These are phyloP conservation scores for Geranomyces michiganensis DNA, from an alignment of 192 early-diverging fungal genomes.

Conservation along the genomic window DNA sequence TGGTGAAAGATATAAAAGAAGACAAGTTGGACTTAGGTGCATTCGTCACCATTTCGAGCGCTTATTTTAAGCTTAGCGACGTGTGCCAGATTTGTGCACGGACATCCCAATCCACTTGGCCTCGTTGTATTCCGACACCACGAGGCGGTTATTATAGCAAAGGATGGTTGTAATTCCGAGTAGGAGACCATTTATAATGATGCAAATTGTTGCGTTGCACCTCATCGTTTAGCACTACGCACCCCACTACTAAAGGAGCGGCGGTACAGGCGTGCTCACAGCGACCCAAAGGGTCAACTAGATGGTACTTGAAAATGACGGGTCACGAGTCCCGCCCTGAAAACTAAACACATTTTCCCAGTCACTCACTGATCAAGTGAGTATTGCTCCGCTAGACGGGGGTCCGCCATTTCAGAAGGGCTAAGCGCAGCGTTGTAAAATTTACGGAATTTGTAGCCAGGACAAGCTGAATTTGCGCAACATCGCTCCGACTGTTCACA, in stretches of 20 bases:
- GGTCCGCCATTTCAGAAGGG: no score
- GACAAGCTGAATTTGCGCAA: no score
- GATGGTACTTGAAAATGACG: not conserved
- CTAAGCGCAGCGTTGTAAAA: no score
- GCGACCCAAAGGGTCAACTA: constrained; percentile 4
- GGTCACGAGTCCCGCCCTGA: no score
- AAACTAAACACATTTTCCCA: no score
- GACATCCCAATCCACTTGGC: constrained; percentile 26
- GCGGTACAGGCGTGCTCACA: constrained; percentile 1
- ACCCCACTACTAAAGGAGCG: not conserved
- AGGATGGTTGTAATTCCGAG: constrained; percentile 11
- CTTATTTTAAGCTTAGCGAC: not conserved
- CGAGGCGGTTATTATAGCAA: constrained; percentile 10
- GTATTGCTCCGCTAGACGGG: no score
- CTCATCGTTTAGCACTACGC: not conserved
- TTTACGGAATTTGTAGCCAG: not conserved
- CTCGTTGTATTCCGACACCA: constrained; percentile 26
- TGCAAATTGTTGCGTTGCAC: constrained; percentile 2
- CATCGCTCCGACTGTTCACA: no score
- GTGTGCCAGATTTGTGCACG: constrained; percentile 22
- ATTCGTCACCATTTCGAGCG: not conserved
- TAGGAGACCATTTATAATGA: constrained; percentile 15
- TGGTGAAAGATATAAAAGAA: not conserved
- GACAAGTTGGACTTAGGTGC: no score
- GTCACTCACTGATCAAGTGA: no score